Percentiles rank a stretch among this genome's conserved stretches.
phyloP scores from a whole-genome alignment of 352 stramenopile species.

The Pythium rhizo-oryzae region DNA sequence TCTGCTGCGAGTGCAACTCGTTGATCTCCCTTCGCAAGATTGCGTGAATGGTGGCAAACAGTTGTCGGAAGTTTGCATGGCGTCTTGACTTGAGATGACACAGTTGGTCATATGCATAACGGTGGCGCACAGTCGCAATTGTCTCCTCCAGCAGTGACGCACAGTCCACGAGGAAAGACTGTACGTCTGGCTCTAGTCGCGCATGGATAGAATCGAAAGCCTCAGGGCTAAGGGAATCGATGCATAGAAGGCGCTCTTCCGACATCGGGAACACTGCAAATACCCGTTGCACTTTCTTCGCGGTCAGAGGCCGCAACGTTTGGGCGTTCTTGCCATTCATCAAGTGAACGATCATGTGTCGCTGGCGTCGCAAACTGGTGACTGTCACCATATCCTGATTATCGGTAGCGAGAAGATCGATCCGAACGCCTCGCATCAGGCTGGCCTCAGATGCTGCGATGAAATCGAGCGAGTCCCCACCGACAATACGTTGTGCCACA shows the following conservation, averaged over 20 bases:
- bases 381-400: constrained; percentile 43
- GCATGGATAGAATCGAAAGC: constrained; percentile 41
- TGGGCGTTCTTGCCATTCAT: constrained; percentile 29
- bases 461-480: constrained; percentile 34
- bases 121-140: constrained; percentile 42
- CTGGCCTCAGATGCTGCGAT: constrained; percentile 49
- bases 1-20: constrained; percentile 64
- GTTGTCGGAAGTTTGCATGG: constrained; percentile 44
- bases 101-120: constrained; percentile 52
- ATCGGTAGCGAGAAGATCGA: constrained; percentile 34
- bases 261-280: constrained; percentile 48
- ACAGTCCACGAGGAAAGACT: constrained; percentile 46
- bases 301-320: constrained; percentile 30
- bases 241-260: constrained; percentile 57
- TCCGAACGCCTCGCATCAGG: constrained; percentile 44
- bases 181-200: constrained; percentile 54
- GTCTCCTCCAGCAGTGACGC: constrained; percentile 39
- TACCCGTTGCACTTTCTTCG: constrained; percentile 34
- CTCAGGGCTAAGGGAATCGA: constrained; percentile 57
- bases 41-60: constrained; percentile 42
- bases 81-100: constrained; percentile 31
- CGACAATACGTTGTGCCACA: constrained; percentile 39
- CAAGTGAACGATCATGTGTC: constrained; percentile 37
- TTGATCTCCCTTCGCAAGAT: constrained; percentile 56
- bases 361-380: constrained; percentile 48